Evolutionary conservation across 768 basidiomycete species (phyloP).

Genomic region (Pisolithus orientalis): DNA sequence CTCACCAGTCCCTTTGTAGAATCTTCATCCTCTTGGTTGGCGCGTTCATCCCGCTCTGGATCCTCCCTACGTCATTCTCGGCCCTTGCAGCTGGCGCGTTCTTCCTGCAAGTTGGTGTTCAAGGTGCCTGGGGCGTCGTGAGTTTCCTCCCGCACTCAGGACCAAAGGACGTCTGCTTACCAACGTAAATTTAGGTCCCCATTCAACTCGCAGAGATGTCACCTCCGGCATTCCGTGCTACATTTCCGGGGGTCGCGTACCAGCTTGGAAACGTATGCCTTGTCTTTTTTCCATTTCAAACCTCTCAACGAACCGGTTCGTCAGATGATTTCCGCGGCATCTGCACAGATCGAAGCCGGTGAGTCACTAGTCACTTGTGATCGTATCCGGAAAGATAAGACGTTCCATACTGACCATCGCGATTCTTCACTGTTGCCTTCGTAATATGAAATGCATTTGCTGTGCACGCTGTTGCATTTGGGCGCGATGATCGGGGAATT

Average conservation of each 20-base stretch:
- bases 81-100: conserved; percentile 80
- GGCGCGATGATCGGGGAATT: neutral
- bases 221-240: conserved; percentile 83
- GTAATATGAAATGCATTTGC: neutral
- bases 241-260: conserved; percentile 82
- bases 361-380: conserved; percentile 21
- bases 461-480: neutral
- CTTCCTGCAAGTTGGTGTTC: conserved; percentile 81
- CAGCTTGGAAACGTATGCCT: conserved; percentile 62
- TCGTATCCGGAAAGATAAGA: neutral
- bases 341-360: conserved; percentile 77
- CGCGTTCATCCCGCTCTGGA: conserved; percentile 76
- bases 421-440: neutral
- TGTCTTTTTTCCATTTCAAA: neutral
- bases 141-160: conserved; percentile 16
- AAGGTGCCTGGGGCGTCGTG: conserved; percentile 88
- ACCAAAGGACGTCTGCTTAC: too few species aligned
- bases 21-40: conserved; percentile 22
- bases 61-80: conserved; percentile 63
- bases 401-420: neutral
- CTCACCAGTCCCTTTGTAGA: conserved; percentile 4
- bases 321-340: conserved; percentile 63
- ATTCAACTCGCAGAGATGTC: conserved; percentile 81
- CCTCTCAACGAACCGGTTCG: neutral
- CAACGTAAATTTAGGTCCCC: conserved; percentile 40